Base-by-base conservation (phyloP, 1,284 basidiomycete species). In the Cerioporus squamosus region DNA sequence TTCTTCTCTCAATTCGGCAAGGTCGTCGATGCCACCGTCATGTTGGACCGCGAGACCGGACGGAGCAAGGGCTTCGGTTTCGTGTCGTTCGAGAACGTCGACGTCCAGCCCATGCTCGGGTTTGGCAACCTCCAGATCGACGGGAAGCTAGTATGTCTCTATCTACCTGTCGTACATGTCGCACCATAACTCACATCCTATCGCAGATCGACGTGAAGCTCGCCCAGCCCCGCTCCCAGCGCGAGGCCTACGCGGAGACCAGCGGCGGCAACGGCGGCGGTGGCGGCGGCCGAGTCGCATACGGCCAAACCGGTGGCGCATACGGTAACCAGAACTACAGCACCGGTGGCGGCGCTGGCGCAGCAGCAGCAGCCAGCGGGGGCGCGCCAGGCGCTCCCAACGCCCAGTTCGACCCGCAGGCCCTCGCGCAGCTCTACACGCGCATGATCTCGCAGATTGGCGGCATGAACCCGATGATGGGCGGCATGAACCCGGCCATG, bases 1-100 rank as follows among this genome's bases (percentile, higher is more conserved):
- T 97, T 93, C 78, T 97, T 98, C 75, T 86, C 88, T 44, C 93
- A 96, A 71, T 93, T 86, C 69, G 97, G 97, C 59, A 90, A 88
- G 66, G 94, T 99, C 61, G 90, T 96, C 69, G 97, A 99, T 74
- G 95, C 96, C 50, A 98, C 95, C 0, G 94, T 99, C 69, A 99
- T 99, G 97, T 85, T 98, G 69, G 97, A 99, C 76, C 91, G 95
- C 52, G 95, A 98, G 74, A 98, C 95, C 17, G 93, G 93, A 33
- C 80, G 96, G 48, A 95, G 93, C 75, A 97, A 99, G 73, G 97
- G 97, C 5, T 99, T 98, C 68, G 97, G 97, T 0, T 99, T 99
- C 71, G 90, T 99, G 20, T 97, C 95, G 0, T 97, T 98, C 68
- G 92, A 95, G 70, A 93, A 96, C 64, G 88, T 89, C 9, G 87